Conservation (phyloP, 306 rosid species). For the Lathyrus oleraceus region DNA sequence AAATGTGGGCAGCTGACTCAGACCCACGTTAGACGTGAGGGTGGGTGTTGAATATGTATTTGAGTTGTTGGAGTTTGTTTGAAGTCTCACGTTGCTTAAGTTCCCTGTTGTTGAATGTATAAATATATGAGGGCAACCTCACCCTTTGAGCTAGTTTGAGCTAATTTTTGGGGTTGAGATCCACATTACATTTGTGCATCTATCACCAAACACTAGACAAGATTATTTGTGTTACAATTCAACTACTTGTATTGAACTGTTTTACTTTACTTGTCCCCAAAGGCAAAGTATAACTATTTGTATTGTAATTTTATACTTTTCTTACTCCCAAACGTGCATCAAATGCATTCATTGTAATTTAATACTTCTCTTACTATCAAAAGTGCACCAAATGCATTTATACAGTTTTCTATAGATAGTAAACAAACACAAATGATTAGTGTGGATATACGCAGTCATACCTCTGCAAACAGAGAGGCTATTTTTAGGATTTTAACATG, state of each 20-base stretch:
- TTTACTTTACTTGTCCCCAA: not conserved
- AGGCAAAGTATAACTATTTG: conserved; percentile 1
- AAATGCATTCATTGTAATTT: not conserved
- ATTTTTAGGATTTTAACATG: not conserved
- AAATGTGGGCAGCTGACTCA: too few relatives aligned
- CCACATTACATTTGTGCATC: not conserved
- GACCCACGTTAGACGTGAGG: too few relatives aligned
- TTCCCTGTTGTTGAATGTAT: too few relatives aligned
- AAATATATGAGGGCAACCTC: not conserved
- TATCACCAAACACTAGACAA: not conserved
- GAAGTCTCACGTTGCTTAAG: too few relatives aligned
- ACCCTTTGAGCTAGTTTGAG: not conserved
- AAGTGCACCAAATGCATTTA: not conserved
- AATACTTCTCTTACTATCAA: not conserved
- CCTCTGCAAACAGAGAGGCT: not conserved
- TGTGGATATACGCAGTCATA: not conserved
- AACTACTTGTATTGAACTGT: not conserved
- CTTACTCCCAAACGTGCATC: not conserved
- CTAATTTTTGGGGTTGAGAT: not conserved
- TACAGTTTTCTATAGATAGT: not conserved
- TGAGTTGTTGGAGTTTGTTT: too few relatives aligned
- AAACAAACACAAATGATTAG: not conserved
- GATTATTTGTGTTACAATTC: not conserved
- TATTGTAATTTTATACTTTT: not conserved
- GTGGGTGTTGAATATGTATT: too few relatives aligned